Base-by-base conservation (phyloP, 2,329 filamentous ascomycete species). In the Fusarium scirpi region DNA sequence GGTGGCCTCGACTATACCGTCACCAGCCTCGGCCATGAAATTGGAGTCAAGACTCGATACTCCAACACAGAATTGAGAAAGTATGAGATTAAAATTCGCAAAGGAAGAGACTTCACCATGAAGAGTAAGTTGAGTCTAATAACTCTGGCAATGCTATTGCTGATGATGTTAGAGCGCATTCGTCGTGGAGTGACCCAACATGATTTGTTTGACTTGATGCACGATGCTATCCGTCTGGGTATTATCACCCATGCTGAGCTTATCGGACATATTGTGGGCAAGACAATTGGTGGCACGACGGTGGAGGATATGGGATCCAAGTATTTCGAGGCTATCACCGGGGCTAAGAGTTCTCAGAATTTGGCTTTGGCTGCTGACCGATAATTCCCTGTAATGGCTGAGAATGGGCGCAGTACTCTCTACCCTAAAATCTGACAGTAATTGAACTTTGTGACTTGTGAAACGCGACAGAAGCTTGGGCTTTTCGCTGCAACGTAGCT, bases 241-340 rank as follows among this genome's bases (percentile, higher is more conserved):
- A 6, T 61, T 0, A 43, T 61, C 4, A 57, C 43, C 1, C 58
- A 60, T 18, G 58, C 52, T 22, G 58, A 60, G 6, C 58, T 61
- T 4, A 47, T 61, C 1, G 58, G 58, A 0, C 58, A 61, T 3
- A 58, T 61, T 13, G 32, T 61, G 3, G 52, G 52, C 0, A 61
- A 58, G 8, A 32, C 52, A 24, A 58, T 58, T 16, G 58, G 58
- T n/a, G 52, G 52, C 10, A 58, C 52, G 1, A 61, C 52, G 0
- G 12, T 61, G 13, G 52, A 61, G 20, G 58, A 61, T 34, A 43
- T 61, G 52, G 52, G 58, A 0, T 61, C 58, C 5, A 58, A 58
- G 18, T 58, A 61, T 58, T 29, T 58, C 43, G 58, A 61, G 43
- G 58, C 58, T 44, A 30, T 61, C 18, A 58, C 52, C 6, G 58